Percentiles rank a stretch among this genome's conserved stretches.
These are phyloP conservation scores for Mycena metata DNA, from an alignment of 768 basidiomycete genomes.

Conservation along the genomic window DNA sequence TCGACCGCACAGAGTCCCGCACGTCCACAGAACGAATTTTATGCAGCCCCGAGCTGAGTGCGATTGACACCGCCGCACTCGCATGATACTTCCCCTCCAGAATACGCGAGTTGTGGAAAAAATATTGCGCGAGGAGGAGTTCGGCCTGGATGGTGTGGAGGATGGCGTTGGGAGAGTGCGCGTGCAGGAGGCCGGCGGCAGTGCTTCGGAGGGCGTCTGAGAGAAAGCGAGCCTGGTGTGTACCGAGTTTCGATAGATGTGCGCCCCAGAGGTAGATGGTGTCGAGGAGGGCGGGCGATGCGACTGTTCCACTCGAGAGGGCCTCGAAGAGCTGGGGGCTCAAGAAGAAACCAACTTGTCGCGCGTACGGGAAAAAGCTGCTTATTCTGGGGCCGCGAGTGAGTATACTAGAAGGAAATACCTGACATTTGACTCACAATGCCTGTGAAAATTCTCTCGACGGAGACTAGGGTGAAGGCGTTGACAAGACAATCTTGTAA, in stretches of 20 bases:
- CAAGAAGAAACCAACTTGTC: conserved; percentile 31
- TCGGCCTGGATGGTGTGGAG: conserved; percentile 37
- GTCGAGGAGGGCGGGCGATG: conserved; percentile 29
- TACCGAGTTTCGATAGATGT: conserved; percentile 21
- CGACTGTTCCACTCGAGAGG: conserved; percentile 8
- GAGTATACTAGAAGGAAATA: too few species aligned
- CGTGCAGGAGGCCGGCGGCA: conserved; percentile 5
- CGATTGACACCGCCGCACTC: conserved; percentile 30
- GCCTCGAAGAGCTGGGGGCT: conserved; percentile 25
- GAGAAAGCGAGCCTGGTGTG: conserved; percentile 21
- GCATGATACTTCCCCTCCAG: conserved; percentile 37
- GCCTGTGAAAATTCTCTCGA: too few species aligned
- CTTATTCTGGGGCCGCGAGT: too few species aligned
- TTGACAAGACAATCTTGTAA: too few species aligned
- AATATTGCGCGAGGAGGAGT: conserved; percentile 34
- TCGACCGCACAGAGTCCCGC: conserved; percentile 6
- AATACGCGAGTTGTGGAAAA: conserved; percentile 33
- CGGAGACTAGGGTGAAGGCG: too few species aligned
- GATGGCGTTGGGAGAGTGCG: conserved; percentile 15
- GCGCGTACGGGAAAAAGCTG: too few species aligned
- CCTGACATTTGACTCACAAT: too few species aligned
- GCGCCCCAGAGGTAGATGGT: conserved; percentile 34
- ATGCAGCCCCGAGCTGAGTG: conserved; percentile 32
- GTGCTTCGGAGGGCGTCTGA: conserved; percentile 25
- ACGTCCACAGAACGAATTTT: conserved; percentile 28